Evolutionary conservation across 1,284 basidiomycete genomes (phyloP).

Genomic region (Cryptococcus jaspeensis): DNA sequence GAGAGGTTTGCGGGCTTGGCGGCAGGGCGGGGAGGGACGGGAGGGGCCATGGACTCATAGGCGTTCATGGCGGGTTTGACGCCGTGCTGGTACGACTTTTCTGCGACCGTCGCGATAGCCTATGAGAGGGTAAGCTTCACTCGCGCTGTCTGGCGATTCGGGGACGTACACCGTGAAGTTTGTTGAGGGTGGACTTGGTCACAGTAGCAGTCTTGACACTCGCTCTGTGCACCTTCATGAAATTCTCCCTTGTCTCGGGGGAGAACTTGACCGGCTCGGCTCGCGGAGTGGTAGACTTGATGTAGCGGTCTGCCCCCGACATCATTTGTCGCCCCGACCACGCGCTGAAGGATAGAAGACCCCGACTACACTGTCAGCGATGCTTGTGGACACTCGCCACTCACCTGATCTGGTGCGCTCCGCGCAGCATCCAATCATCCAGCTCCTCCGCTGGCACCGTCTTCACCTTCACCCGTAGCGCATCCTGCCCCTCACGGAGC

Average conservation of each 20-base stretch:
- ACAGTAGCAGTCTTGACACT: constrained; percentile 67
- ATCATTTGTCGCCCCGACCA: constrained; percentile 64
- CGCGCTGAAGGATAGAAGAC: constrained; percentile 66
- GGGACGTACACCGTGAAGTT: constrained; percentile 63
- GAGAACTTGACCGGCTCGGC: constrained; percentile 62
- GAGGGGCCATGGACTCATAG: constrained; percentile 16
- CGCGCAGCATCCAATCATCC: constrained; percentile 67
- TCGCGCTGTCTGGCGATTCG: neutral
- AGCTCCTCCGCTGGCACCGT: constrained; percentile 64
- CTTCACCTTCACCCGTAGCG: constrained; percentile 53
- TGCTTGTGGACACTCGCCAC: constrained; percentile 17
- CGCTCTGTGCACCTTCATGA: constrained; percentile 63
- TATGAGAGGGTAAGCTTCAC: constrained; percentile 9
- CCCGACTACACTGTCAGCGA: constrained; percentile 55
- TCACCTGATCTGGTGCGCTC: constrained; percentile 67
- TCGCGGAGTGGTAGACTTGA: constrained; percentile 59
- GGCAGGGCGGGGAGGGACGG: constrained; percentile 34
- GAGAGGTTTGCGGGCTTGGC: constrained; percentile 8
- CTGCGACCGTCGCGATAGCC: constrained; percentile 38
- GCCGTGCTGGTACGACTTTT: constrained; percentile 28
- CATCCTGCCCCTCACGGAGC: constrained; percentile 47
- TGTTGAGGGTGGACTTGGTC: constrained; percentile 62
- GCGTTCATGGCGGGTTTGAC: constrained; percentile 24
- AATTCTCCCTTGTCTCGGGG: constrained; percentile 60
- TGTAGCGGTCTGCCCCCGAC: constrained; percentile 64